Evolutionary conservation across 1,284 basidiomycete species (phyloP), one percentile per base, ranked within the genome.

Genomic region (Ustilago tritici): DNA sequence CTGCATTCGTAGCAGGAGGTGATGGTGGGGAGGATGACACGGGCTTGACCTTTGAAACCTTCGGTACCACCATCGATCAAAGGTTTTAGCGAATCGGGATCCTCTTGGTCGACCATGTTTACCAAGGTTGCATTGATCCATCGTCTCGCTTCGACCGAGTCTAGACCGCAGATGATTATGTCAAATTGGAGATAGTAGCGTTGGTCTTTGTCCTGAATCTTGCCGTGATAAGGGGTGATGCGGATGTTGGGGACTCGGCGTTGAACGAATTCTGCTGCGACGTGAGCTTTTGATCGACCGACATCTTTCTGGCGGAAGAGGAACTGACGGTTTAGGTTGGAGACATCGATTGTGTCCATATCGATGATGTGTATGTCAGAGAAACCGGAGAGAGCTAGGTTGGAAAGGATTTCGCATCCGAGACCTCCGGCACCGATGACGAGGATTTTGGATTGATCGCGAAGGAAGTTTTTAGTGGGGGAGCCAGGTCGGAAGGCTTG

Each of bases 261-360:
- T 94, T 91, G 87, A 93, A 99, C 80, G 60, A 84, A 85, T 28
- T 95, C 93, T 32, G 97, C 96, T 0, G 97, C 97, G 4, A 93
- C 92, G 41, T 90, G 92, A 1, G 97, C 96, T 87, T 99, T 99
- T 3, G 95, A 91, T 79, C 93, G 90, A 11, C 97, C 97, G 2
- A 99, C 94, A 85, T 99, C 97, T 82, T 92, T 92, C 41, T 89
- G 91, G 78, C 94, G 90, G 88, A 99, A 99, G 52, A 99, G 89
- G 87, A 99, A 99, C 87, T 99, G 97, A 53, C 97, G 91, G 87
- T 99, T 99, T 79, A 99, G 89, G 85, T 99, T 99, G 83, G 95
- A 97, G 82, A 99, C 94, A 87, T 99, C 97, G 86, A 99, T 99
- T 5, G 96, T 98, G 88, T 99, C 97, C 96, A 99, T 99, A 89